These are phyloP conservation scores for Prunus mume DNA, from an alignment of 306 rosid species.

Conservation along the genomic window DNA sequence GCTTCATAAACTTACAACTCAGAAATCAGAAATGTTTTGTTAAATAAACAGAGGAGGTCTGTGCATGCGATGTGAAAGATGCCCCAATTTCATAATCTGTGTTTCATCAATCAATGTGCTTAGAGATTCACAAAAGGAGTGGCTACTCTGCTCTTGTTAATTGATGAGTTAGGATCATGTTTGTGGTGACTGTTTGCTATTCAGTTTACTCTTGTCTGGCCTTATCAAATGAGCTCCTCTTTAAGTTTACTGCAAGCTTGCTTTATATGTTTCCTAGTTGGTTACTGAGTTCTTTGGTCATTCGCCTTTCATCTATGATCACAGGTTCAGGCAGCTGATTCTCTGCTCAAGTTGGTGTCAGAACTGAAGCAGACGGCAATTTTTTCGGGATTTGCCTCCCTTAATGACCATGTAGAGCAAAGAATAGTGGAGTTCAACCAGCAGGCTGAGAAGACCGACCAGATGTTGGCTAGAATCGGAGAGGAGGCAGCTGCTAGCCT, in stretches of 20 bases:
- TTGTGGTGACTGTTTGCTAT: not conserved
- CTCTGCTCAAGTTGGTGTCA: slow-evolving; percentile 74
- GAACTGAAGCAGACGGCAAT: slow-evolving; percentile 88
- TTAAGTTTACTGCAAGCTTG: not conserved
- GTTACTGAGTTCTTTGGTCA: not conserved
- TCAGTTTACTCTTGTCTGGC: not conserved
- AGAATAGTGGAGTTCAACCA: slow-evolving; percentile 69
- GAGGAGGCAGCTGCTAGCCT: slow-evolving; percentile 85
- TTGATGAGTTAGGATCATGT: not conserved
- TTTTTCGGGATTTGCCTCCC: slow-evolving; percentile 91
- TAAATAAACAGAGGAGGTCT: not conserved
- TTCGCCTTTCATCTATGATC: not conserved
- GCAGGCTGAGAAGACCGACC: slow-evolving; percentile 62
- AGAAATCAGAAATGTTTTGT: not conserved
- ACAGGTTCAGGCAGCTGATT: slow-evolving; percentile 79
- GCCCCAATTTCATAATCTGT: not conserved
- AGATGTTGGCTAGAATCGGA: slow-evolving; percentile 60
- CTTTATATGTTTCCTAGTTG: not conserved
- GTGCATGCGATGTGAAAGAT: not conserved
- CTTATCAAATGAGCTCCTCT: not conserved
- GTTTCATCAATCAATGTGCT: not conserved
- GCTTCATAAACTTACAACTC: not conserved
- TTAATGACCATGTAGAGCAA: slow-evolving; percentile 87
- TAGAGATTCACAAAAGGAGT: not conserved
- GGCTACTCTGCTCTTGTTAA: not conserved